A percentile compares a stretch with the other conserved stretches of the same genome.
phyloP scores from a whole-genome alignment of 2,329 filamentous ascomycete species.

The Penicillium occitanis region DNA sequence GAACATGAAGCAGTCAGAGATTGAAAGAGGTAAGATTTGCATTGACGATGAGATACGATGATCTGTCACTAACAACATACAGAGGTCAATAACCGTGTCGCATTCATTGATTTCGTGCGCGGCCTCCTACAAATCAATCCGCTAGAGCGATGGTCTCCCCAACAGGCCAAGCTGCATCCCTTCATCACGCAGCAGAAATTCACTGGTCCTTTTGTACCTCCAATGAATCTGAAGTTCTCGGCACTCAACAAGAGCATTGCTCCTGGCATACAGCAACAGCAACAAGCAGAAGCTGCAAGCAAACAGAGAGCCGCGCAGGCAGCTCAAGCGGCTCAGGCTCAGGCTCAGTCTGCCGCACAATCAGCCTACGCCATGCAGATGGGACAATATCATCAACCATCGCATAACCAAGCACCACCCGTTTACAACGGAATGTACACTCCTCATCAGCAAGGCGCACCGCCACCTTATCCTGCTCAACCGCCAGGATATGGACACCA shows the following conservation, averaged over 20 bases:
- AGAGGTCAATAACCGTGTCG: conserved; percentile 98
- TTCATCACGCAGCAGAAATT: conserved; percentile 99
- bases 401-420: conserved; percentile 55
- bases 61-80: conserved; percentile 23
- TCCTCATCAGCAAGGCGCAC: conserved; percentile 64
- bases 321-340: conserved; percentile 52
- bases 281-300: conserved; percentile 89
- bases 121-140: conserved; percentile 93
- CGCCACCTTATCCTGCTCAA: conserved; percentile 78
- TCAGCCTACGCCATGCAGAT: conserved; percentile 66
- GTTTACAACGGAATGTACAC: conserved; percentile 81
- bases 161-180: conserved; percentile 94
- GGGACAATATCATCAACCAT: conserved; percentile 53
- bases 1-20: conserved; percentile 97
- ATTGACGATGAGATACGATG: neutral
- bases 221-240: conserved; percentile 91
- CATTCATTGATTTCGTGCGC: conserved; percentile 97
- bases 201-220: conserved; percentile 91
- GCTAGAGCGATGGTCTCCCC: conserved; percentile 93
- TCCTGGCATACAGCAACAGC: conserved; percentile 91
- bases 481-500: conserved; percentile 67
- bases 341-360: conserved; percentile 67
- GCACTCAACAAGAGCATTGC: conserved; percentile 83
- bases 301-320: conserved; percentile 74
- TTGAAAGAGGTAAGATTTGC: conserved; percentile 76